phyloP scores from a whole-genome alignment of 2,329 filamentous ascomycete genomes.

The Aspergillus aculeatinus region DNA sequence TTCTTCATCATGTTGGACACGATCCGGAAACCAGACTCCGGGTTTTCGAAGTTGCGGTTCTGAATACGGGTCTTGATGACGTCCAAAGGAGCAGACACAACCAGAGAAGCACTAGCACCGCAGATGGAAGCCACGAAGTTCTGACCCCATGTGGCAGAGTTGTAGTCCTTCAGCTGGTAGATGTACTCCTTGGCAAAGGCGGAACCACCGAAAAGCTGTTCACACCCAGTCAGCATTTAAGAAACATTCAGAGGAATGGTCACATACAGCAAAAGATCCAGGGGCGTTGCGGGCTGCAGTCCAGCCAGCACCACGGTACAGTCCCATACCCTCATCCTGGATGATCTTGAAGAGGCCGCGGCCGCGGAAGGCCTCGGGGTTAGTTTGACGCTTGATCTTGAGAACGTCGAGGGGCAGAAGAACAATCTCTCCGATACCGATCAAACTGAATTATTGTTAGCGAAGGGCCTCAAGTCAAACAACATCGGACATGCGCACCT shows the following conservation, averaged over 20 bases:
- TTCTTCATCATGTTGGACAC: constrained; percentile 89
- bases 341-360: constrained; percentile 88
- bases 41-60: constrained; percentile 98
- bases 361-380: constrained; percentile 95
- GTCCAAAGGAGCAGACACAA: constrained; percentile 94
- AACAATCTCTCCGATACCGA: constrained; percentile 96
- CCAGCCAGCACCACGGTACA: constrained; percentile 97
- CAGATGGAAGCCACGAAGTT: constrained; percentile 97
- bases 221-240: constrained; percentile 9
- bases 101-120: constrained; percentile 88
- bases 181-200: constrained; percentile 97
- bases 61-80: constrained; percentile 98
- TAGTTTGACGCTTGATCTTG: constrained; percentile 99
- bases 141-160: constrained; percentile 88
- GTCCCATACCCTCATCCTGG: constrained; percentile 86
- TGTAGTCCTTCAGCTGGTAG: constrained; percentile 88
- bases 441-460: constrained; percentile 58
- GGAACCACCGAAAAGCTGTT: constrained; percentile 88
- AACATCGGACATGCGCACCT: constrained; percentile 53
- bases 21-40: constrained; percentile 89
- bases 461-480: background rate
- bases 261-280: constrained; percentile 86
- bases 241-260: constrained; percentile 17
- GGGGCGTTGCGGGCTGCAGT: constrained; percentile 95
- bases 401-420: constrained; percentile 92